Base-by-base conservation (phyloP, 1,139 yeast genomes). In the Kurtzmaniella quercitrusa region DNA sequence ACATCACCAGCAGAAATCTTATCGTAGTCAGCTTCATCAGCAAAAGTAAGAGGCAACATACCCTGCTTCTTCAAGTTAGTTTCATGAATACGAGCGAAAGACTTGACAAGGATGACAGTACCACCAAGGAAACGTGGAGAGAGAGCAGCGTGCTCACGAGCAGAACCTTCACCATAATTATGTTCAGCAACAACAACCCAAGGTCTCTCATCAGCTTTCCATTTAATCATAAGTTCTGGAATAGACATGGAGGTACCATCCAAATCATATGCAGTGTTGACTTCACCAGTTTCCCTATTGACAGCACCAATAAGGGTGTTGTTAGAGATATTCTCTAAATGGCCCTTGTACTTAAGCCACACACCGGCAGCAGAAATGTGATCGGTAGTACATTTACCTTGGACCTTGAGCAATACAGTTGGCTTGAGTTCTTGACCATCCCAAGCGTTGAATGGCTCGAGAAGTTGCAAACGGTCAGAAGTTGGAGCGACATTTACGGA, bases 331-430 rank as follows among this genome's bases (percentile, higher is more conserved):
- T 93, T 93, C 63, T 91, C 97, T 57, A 93, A 76, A 61, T 93
- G 98, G 16, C 98, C 98, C 72, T 93, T 93, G 71, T 93, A 93
- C 71, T 93, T 93, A 67, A 93, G 79, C 98, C 98, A 93, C n/a
- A 84, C 94, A 60, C 98, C 98, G 32, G 98, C 98, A 36, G 98
- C 98, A 21, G 97, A 89, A 54, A 93, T 93, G 61, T 93, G 98
- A 66, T 93, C 98, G 35, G 98, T 93, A 38, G 98, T 93, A 74
- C 98, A 91, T 68, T 93, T 93, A 50, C 98, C 98, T 69, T 88
- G 91, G 42, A 91, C 97, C 69, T 91, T 93, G 58, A 93, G 67
- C 47, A 91, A 68, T 2, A 93, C 88, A 42, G 80, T 80, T 34
- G 91, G 78, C 49, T 78, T 71, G 51, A 91, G 66, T 63, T 93